Evolutionary conservation across 2,329 filamentous ascomycete genomes (phyloP).

Genomic region (Calonectria pauciramosa): DNA sequence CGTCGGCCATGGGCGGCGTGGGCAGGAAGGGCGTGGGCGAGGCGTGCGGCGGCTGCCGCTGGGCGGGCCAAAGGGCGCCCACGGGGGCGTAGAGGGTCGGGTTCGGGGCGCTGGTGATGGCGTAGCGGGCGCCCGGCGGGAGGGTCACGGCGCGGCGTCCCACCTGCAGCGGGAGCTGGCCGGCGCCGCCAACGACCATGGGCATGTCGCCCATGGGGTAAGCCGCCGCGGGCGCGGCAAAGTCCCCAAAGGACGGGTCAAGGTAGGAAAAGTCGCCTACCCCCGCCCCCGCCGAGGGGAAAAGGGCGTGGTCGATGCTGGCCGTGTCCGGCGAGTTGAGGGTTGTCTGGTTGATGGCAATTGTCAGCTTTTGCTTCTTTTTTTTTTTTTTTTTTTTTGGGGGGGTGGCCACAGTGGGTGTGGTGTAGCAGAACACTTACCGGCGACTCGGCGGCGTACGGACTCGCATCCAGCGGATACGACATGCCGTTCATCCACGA

Average conservation of each 20-base stretch:
- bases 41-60: conserved; percentile 20
- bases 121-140: conserved; percentile 39
- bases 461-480: conserved; percentile 37
- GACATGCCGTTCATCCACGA: conserved; percentile 42
- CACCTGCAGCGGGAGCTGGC: conserved; percentile 35
- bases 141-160: conserved; percentile 34
- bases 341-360: neutral
- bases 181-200: conserved; percentile 33
- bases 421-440: too few relatives aligned
- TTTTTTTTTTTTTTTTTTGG: too few relatives aligned
- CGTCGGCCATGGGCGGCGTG: conserved; percentile 43
- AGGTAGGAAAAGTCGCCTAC: conserved; percentile 43
- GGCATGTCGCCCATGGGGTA: conserved; percentile 18
- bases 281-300: conserved; percentile 39
- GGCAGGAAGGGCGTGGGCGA: conserved; percentile 42
- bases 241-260: conserved; percentile 41
- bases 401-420: too few relatives aligned
- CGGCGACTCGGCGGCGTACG: conserved; percentile 35
- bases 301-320: conserved; percentile 42
- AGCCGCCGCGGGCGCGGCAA: conserved; percentile 27
- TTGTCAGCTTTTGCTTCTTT: neutral
- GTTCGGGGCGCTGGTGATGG: conserved; percentile 31
- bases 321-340: conserved; percentile 35
- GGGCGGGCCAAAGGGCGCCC: conserved; percentile 39
- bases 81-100: conserved; percentile 30